Conservation (phyloP, 345 rosid genomes). For the Eucalyptus guilfoylei region DNA sequence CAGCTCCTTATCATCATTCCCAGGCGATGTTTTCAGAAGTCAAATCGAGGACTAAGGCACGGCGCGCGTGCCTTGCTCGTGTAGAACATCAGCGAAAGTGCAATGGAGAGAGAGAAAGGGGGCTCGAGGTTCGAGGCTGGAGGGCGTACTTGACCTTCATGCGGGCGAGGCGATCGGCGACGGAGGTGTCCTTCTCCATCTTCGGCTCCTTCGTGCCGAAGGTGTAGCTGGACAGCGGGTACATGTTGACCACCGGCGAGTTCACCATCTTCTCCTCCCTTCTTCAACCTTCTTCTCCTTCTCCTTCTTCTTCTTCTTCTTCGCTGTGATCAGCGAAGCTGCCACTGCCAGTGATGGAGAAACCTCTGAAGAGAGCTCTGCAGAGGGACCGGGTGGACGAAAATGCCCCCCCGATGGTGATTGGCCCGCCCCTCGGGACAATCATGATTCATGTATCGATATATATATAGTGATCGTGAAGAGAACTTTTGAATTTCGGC, state of each 20-base stretch:
- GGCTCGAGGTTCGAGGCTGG: background rate
- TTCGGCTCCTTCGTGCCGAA: slow-evolving; percentile 94
- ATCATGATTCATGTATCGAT: background rate
- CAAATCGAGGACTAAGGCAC: background rate
- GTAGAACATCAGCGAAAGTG: background rate
- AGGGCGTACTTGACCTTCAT: slow-evolving; percentile 79
- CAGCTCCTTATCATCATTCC: background rate
- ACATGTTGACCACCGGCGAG: slow-evolving; percentile 79
- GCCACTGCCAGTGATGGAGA: background rate
- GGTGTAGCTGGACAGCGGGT: slow-evolving; percentile 91
- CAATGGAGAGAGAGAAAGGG: background rate
- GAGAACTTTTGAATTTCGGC: background rate
- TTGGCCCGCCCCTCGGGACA: background rate
- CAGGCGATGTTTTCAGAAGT: background rate
- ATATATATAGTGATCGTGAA: background rate
- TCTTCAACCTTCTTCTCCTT: background rate
- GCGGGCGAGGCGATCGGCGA: slow-evolving; percentile 97
- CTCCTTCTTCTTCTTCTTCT: background rate
- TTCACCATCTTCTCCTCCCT: slow-evolving; percentile 32
- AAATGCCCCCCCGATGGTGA: background rate
- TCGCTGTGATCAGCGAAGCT: background rate
- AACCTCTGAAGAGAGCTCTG: background rate
- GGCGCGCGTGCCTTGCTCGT: background rate
- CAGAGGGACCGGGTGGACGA: background rate
- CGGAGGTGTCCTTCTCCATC: slow-evolving; percentile 96